Evolutionary conservation across 2,329 filamentous ascomycete genomes (phyloP).

Genomic region (Chaetomium sp.): DNA sequence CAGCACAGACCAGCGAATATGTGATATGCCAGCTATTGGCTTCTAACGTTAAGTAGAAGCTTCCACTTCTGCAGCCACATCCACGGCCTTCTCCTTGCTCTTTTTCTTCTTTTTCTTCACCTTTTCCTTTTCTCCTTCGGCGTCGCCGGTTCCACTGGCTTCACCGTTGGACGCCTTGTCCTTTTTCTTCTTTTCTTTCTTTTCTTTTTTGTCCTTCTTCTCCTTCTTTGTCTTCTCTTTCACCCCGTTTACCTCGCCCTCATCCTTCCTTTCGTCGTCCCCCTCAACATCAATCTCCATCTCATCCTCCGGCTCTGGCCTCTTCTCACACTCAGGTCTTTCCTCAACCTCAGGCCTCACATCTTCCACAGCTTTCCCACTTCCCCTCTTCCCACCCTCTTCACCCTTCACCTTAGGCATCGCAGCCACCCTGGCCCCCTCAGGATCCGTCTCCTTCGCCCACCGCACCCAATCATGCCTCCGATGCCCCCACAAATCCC

Average conservation of each 20-base stretch:
- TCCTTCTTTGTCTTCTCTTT: background rate
- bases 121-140: background rate
- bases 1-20: background rate
- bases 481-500: constrained; percentile 50
- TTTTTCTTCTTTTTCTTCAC: constrained; percentile 6
- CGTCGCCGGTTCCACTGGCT: background rate
- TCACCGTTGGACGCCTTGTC: constrained; percentile 7
- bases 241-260: background rate
- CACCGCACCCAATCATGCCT: constrained; percentile 50
- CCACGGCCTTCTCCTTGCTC: background rate
- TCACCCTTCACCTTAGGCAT: constrained; percentile 25
- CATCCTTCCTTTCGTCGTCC: constrained; percentile 3
- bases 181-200: constrained; percentile 1
- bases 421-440: constrained; percentile 30
- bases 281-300: background rate
- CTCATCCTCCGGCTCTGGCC: background rate
- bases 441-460: constrained; percentile 45
- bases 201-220: background rate
- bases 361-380: background rate
- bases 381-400: constrained; percentile 1
- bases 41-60: background rate
- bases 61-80: constrained; percentile 17
- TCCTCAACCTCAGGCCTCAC: background rate
- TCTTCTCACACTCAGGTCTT: background rate
- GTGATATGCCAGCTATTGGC: no score